Conservation (phyloP, 1,284 basidiomycete genomes). For the Cystobasidiaceae sp. region DNA sequence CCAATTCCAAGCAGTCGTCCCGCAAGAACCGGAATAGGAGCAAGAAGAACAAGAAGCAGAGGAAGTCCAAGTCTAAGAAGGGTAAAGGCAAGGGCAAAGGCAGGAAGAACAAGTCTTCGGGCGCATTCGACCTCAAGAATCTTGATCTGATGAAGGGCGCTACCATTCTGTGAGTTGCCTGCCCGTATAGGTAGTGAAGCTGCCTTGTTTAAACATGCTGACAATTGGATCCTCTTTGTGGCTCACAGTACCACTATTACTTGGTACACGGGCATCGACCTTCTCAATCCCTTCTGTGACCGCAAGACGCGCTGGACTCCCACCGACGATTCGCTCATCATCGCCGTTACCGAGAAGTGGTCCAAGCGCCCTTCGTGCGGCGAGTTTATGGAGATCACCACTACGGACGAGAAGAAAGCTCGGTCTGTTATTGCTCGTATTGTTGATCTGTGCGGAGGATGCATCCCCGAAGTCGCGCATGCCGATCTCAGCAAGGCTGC, state of each 20-base stretch:
- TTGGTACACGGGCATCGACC: slow-evolving; percentile 39
- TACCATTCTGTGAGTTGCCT: slow-evolving; percentile 16
- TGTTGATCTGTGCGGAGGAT: slow-evolving; percentile 41
- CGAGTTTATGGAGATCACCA: slow-evolving; percentile 17
- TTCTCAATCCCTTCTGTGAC: slow-evolving; percentile 40
- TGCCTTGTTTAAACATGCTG: not conserved
- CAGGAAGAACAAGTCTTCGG: slow-evolving; percentile 19
- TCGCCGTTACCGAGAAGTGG: slow-evolving; percentile 41
- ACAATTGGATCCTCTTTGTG: not conserved
- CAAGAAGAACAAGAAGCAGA: not conserved
- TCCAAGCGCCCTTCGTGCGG: slow-evolving; percentile 34
- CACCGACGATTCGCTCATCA: slow-evolving; percentile 39
- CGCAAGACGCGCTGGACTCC: slow-evolving; percentile 39
- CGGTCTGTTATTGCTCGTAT: slow-evolving; percentile 16
- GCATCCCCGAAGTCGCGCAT: slow-evolving; percentile 36
- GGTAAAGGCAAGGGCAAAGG: too few relatives aligned
- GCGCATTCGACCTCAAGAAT: not conserved
- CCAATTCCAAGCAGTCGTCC: slow-evolving; percentile 12
- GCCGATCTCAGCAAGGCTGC: slow-evolving; percentile 40
- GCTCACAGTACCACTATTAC: slow-evolving; percentile 32
- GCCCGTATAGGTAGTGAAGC: not conserved
- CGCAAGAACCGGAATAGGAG: too few relatives aligned
- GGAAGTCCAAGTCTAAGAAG: not conserved
- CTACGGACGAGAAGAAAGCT: slow-evolving; percentile 7
- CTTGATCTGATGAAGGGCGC: slow-evolving; percentile 29